These are phyloP conservation scores for Metschnikowia drakensbergensis DNA, from an alignment of 805 yeast genomes.

Conservation along the genomic window DNA sequence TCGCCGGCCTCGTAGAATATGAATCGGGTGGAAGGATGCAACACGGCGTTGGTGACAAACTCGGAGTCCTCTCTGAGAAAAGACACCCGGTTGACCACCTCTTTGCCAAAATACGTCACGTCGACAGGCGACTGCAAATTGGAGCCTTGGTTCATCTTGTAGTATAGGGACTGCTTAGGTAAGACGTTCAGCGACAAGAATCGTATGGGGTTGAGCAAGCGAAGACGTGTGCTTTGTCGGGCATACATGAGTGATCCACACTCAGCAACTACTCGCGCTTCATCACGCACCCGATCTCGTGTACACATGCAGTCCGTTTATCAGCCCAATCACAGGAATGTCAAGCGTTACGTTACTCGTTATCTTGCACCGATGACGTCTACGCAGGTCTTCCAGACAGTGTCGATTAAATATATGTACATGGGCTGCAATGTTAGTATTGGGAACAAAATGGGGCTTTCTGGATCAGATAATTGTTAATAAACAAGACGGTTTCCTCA, in stretches of 20 bases:
- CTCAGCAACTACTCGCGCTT: slow-evolving; percentile 3
- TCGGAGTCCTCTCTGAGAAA: slow-evolving; percentile 55
- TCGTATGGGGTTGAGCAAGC: background rate
- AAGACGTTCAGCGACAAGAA: background rate
- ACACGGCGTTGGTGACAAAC: slow-evolving; percentile 46
- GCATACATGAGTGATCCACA: slow-evolving; percentile 1
- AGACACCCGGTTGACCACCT: slow-evolving; percentile 59
- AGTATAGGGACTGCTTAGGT: slow-evolving; percentile 4
- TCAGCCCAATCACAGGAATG: no score
- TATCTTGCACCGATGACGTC: no score
- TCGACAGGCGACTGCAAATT: slow-evolving; percentile 5
- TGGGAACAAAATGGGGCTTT: background rate
- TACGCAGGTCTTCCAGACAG: background rate
- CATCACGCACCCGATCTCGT: background rate
- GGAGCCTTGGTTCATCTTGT: slow-evolving; percentile 11
- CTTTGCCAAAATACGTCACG: slow-evolving; percentile 42
- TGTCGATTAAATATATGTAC: slow-evolving; percentile 8
- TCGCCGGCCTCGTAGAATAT: slow-evolving; percentile 36
- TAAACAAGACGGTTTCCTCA: slow-evolving; percentile 24
- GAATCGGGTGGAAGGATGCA: slow-evolving; percentile 47
- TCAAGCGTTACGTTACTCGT: no score
- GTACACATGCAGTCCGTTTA: background rate
- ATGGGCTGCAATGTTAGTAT: slow-evolving; percentile 12
- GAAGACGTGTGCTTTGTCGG: slow-evolving; percentile 1
- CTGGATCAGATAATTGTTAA: slow-evolving; percentile 17